A percentile compares a stretch with the other conserved stretches of the same genome.
Conservation (phyloP, 1,284 basidiomycete genomes). For the Trametes pubescens region DNA sequence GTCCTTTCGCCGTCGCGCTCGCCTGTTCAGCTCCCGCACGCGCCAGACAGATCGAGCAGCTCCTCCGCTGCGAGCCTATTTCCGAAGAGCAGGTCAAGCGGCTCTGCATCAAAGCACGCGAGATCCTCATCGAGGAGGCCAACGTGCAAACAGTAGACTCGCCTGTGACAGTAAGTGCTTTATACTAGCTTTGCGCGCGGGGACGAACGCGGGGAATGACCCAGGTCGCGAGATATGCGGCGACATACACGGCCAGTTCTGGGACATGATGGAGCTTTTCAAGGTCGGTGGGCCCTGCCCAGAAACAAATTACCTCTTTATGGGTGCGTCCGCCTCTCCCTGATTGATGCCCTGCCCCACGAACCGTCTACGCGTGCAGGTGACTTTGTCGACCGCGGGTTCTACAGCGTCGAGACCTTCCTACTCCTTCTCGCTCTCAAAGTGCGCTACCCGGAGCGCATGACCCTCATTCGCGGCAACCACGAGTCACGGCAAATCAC, state of each 20-base stretch:
- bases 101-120: conserved; percentile 93
- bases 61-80: conserved; percentile 91
- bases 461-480: conserved; percentile 97
- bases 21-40: conserved; percentile 22
- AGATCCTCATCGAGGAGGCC: conserved; percentile 96
- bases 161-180: conserved; percentile 85
- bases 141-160: conserved; percentile 98
- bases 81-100: conserved; percentile 93
- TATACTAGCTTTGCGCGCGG: conserved; percentile 7
- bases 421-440: conserved; percentile 94
- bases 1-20: conserved; percentile 8
- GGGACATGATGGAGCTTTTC: conserved; percentile 97
- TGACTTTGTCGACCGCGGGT: conserved; percentile 97
- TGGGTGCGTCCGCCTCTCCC: conserved; percentile 70
- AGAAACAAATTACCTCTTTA: conserved; percentile 97
- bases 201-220: conserved; percentile 25
- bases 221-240: conserved; percentile 83
- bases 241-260: conserved; percentile 99
- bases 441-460: conserved; percentile 97
- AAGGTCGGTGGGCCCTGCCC: conserved; percentile 95
- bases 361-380: conserved; percentile 52
- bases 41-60: conserved; percentile 84
- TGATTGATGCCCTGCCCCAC: neutral
- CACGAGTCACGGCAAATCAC: conserved; percentile 99
- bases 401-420: conserved; percentile 98